These are phyloP conservation scores for Camelina laxa DNA, from an alignment of 345 rosid species.

Conservation along the genomic window DNA sequence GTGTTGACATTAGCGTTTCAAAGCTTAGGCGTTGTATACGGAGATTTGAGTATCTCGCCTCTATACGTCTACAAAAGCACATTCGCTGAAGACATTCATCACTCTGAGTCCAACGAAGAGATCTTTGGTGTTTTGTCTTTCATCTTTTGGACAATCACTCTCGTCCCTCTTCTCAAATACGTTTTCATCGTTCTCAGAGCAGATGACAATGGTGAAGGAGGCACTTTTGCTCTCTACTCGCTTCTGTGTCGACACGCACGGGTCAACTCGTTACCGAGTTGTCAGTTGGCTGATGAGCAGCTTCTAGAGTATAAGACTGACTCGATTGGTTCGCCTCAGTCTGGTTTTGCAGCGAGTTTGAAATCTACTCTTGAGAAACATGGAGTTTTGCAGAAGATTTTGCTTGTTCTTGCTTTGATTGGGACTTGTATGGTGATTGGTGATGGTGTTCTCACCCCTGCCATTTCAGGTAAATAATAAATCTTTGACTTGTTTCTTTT, in stretches of 20 bases:
- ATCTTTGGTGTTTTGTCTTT: constrained; percentile 88
- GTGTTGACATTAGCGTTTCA: constrained; percentile 80
- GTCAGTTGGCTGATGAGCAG: constrained; percentile 82
- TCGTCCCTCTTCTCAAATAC: constrained; percentile 83
- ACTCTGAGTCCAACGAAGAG: constrained; percentile 84
- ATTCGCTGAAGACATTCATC: constrained; percentile 75
- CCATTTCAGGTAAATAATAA: constrained; percentile 66
- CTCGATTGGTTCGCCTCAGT: constrained; percentile 42
- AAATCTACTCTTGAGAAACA: constrained; percentile 72
- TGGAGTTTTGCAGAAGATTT: constrained; percentile 67
- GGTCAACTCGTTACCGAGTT: constrained; percentile 78
- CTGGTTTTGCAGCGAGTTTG: constrained; percentile 58
- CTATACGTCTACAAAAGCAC: constrained; percentile 82
- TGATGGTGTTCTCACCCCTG: constrained; percentile 90
- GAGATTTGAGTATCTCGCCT: constrained; percentile 90
- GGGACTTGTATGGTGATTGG: constrained; percentile 99
- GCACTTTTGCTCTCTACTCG: constrained; percentile 91
- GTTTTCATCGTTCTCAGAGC: constrained; percentile 83
- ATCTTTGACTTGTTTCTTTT: constrained; percentile 19
- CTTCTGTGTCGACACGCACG: constrained; percentile 87
- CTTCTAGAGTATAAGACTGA: constrained; percentile 68
- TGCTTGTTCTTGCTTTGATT: constrained; percentile 80
- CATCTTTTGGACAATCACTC: constrained; percentile 87
- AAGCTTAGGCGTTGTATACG: constrained; percentile 94
- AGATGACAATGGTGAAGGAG: constrained; percentile 95